A percentile compares a stretch with the other conserved stretches of the same genome.
Evolutionary conservation across 192 early-diverging fungal genomes (phyloP).

Genomic region (Coemansia asiatica): DNA sequence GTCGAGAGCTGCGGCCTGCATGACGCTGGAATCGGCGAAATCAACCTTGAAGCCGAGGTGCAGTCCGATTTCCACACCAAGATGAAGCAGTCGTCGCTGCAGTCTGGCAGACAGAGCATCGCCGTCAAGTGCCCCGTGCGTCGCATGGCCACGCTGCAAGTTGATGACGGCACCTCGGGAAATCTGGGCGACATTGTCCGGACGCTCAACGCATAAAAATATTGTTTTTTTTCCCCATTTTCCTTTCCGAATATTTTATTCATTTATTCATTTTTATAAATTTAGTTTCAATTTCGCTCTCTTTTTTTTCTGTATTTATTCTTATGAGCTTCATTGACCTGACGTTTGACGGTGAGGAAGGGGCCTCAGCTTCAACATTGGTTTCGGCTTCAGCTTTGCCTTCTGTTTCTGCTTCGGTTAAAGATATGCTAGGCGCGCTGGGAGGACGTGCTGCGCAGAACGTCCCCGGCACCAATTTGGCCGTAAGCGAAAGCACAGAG

Average conservation of each 20-base stretch:
- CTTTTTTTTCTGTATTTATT: neutral
- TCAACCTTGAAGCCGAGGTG: slow-evolving; percentile 47
- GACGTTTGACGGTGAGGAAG: slow-evolving; percentile 38
- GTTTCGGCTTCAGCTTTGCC: too few relatives aligned
- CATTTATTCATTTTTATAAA: neutral
- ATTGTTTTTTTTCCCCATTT: neutral
- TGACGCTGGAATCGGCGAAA: slow-evolving; percentile 47
- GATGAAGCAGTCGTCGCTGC: slow-evolving; percentile 37
- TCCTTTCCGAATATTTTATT: neutral
- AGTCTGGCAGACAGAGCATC: slow-evolving; percentile 46
- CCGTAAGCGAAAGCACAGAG: neutral
- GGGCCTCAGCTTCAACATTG: neutral
- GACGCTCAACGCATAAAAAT: slow-evolving; percentile 31
- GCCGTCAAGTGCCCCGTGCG: slow-evolving; percentile 48
- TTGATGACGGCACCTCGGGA: slow-evolving; percentile 44
- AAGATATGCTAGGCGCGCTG: neutral
- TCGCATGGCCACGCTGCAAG: slow-evolving; percentile 46
- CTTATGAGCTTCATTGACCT: slow-evolving; percentile 41
- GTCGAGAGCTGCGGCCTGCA: slow-evolving; percentile 53
- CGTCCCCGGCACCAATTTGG: neutral
- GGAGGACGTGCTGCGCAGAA: slow-evolving; percentile 14
- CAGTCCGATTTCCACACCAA: slow-evolving; percentile 50
- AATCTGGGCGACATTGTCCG: slow-evolving; percentile 52
- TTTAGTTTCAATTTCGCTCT: neutral
- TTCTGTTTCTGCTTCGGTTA: too few relatives aligned